phyloP scores from a whole-genome alignment of 139 green algal genomes.

The Medakamo hakoo region DNA sequence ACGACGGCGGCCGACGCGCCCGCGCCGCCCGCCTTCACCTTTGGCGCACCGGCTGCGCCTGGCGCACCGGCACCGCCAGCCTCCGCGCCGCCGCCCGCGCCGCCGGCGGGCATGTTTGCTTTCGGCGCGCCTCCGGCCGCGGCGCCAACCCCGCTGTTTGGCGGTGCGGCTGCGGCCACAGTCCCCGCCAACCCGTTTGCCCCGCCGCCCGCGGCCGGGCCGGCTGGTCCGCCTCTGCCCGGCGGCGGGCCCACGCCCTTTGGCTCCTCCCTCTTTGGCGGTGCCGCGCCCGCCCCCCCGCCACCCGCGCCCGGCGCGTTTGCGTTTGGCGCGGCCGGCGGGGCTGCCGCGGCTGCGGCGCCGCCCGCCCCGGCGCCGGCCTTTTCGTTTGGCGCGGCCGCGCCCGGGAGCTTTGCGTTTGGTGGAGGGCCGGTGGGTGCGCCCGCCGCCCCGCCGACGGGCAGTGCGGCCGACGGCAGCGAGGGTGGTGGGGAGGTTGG shows the following conservation, averaged over 20 bases:
- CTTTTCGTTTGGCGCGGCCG: neutral
- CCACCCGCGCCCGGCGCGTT: no score
- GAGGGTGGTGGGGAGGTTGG: neutral
- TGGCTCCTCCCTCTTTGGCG: neutral
- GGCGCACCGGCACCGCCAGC: no score
- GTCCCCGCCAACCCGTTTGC: neutral
- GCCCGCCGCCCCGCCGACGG: neutral
- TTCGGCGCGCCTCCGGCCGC: neutral
- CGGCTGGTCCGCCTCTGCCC: neutral
- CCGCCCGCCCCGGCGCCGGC: no score
- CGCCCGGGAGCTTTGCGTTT: neutral
- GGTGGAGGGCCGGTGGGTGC: no score
- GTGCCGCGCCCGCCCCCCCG: no score
- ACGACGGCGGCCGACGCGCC: neutral
- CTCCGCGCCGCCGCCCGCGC: neutral
- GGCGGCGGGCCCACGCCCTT: no score
- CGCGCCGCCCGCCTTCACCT: constrained; percentile 2
- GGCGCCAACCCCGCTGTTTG: neutral
- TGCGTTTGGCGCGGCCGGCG: no score
- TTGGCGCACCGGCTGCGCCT: constrained; percentile 1
- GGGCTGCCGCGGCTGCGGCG: no score
- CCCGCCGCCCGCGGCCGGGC: no score
- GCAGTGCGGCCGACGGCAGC: neutral
- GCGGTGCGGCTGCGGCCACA: neutral
- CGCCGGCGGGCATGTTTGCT: neutral